A percentile compares a stretch with the other conserved stretches of the same genome.
Evolutionary conservation across 306 rosid genomes (phyloP).

Genomic region (Pterocarpus santalinus): DNA sequence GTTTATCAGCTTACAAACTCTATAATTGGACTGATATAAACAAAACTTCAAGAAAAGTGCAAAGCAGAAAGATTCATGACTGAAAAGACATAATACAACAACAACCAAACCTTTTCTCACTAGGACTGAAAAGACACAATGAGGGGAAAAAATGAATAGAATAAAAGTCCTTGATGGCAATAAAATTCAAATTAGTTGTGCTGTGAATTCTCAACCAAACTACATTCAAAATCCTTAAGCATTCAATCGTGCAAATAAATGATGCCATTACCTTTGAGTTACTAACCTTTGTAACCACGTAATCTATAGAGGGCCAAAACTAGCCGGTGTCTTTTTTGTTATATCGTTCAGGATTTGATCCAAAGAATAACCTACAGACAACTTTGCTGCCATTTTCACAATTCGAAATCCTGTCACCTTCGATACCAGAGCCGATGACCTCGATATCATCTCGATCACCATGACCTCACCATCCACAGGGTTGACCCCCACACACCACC

Average conservation of each 20-base stretch:
- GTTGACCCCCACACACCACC: constrained; percentile 85
- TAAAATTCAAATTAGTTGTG: not conserved
- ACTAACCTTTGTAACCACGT: constrained; percentile 94
- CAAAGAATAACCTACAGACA: constrained; percentile 90
- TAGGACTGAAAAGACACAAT: not conserved
- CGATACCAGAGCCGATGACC: constrained; percentile 93
- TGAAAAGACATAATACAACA: not conserved
- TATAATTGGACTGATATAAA: not conserved
- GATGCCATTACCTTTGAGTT: constrained; percentile 1
- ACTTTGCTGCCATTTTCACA: constrained; percentile 95
- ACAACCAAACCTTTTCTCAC: not conserved
- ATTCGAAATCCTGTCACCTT: constrained; percentile 98
- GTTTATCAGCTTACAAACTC: constrained; percentile 32
- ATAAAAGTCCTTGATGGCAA: not conserved
- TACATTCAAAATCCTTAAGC: not conserved
- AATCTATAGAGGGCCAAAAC: constrained; percentile 98
- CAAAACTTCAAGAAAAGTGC: not conserved
- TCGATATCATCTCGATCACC: constrained; percentile 98
- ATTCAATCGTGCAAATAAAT: not conserved
- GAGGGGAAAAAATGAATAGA: not conserved
- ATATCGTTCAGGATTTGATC: constrained; percentile 95
- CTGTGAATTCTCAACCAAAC: not conserved
- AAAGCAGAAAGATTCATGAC: not conserved
- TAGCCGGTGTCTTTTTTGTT: constrained; percentile 92
- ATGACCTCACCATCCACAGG: constrained; percentile 87